Evolutionary conservation across 2,329 filamentous ascomycete genomes (phyloP).

Genomic region (Ophiocordyceps unilateralis): DNA sequence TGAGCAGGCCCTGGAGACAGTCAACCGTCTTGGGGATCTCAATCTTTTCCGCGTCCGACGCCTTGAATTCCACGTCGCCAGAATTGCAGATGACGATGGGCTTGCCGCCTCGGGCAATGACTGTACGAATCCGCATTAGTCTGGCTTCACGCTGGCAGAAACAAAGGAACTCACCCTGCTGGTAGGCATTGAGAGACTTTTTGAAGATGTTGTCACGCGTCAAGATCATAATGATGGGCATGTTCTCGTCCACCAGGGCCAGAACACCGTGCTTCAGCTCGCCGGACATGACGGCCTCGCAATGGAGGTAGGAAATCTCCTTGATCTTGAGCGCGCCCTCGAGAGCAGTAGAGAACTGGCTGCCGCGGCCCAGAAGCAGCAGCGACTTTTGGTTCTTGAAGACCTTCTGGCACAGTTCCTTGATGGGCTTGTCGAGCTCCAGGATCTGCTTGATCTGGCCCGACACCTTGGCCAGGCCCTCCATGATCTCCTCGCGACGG

Average conservation of each 20-base stretch:
- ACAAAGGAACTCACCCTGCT: conserved; percentile 51
- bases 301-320: conserved; percentile 98
- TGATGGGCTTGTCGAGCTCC: conserved; percentile 82
- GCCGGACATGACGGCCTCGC: conserved; percentile 98
- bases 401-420: conserved; percentile 76
- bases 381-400: conserved; percentile 97
- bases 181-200: conserved; percentile 98
- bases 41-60: conserved; percentile 85
- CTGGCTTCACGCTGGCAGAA: neutral
- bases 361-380: conserved; percentile 81
- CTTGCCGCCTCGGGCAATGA: conserved; percentile 87
- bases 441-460: conserved; percentile 85
- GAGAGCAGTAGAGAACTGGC: conserved; percentile 90
- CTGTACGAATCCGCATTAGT: no score
- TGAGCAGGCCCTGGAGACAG: conserved; percentile 87
- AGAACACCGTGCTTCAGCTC: conserved; percentile 98
- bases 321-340: conserved; percentile 99
- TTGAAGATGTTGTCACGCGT: conserved; percentile 91
- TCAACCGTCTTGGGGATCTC: conserved; percentile 95
- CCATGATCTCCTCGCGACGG: conserved; percentile 90
- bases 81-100: conserved; percentile 98
- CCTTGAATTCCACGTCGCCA: conserved; percentile 72
- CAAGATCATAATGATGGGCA: conserved; percentile 98
- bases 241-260: conserved; percentile 91
- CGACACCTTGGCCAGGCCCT: conserved; percentile 74